A percentile compares a stretch with the other conserved stretches of the same genome.
Conservation (phyloP, 106 monocot species). For the Dendrobium officinale region DNA sequence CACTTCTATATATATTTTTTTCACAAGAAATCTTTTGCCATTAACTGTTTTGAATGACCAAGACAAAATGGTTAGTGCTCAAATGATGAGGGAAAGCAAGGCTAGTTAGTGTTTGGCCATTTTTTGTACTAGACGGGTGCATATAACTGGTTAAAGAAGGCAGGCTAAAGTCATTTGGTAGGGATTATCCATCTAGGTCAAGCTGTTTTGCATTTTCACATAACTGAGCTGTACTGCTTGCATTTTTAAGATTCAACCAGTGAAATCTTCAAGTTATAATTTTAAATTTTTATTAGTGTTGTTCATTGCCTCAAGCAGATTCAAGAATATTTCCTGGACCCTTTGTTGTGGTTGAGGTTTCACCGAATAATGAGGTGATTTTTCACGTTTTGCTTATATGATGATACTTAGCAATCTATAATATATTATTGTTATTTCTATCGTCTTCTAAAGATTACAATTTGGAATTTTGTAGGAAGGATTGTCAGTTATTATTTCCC, state of each 20-base stretch:
- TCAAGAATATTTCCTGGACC: slow-evolving; percentile 69
- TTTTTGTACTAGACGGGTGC: neutral
- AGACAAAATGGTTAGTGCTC: neutral
- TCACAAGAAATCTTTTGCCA: neutral
- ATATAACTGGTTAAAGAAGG: neutral
- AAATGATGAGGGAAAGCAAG: neutral
- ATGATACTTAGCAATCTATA: neutral
- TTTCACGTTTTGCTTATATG: neutral
- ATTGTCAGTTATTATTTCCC: slow-evolving; percentile 51
- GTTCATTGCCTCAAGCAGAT: slow-evolving; percentile 35
- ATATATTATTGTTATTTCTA: neutral
- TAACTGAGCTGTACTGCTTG: neutral
- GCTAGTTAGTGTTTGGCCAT: neutral
- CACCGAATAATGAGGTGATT: slow-evolving; percentile 57
- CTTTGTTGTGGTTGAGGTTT: slow-evolving; percentile 61
- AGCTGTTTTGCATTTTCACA: neutral
- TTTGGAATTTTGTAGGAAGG: slow-evolving; percentile 49
- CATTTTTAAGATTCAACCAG: neutral
- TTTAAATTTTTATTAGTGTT: neutral
- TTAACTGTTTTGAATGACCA: neutral
- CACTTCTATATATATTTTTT: neutral
- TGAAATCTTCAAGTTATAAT: too few relatives aligned
- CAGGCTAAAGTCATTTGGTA: neutral
- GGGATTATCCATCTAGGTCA: too few relatives aligned
- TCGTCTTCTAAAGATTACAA: neutral